Evolutionary conservation across 1,284 basidiomycete species (phyloP).

Genomic region (Meira miltonrushii): DNA sequence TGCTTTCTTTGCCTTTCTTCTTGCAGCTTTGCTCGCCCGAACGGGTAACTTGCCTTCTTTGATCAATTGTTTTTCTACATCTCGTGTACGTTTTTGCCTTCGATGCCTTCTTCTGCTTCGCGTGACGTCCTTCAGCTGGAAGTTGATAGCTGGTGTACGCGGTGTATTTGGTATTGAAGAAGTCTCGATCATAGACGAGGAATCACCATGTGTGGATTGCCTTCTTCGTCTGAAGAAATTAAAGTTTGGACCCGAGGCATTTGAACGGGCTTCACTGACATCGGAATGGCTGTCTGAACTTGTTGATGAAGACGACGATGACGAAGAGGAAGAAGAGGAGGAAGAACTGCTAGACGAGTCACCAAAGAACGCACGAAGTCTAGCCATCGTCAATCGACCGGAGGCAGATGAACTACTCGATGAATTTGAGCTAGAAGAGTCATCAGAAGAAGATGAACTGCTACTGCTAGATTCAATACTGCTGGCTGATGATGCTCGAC

Average conservation of each 20-base stretch:
- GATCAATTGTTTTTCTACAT: slow-evolving; percentile 3
- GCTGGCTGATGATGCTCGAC: slow-evolving; percentile 14
- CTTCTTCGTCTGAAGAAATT: background rate
- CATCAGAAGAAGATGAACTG: slow-evolving; percentile 19
- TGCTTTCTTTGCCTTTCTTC: slow-evolving; percentile 41
- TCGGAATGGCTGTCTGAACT: slow-evolving; percentile 6
- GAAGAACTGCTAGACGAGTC: slow-evolving; percentile 17
- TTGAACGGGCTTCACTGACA: background rate
- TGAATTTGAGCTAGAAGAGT: slow-evolving; percentile 19
- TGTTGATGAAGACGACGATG: slow-evolving; percentile 21
- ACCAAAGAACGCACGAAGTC: slow-evolving; percentile 49
- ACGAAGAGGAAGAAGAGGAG: slow-evolving; percentile 22
- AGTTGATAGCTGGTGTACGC: slow-evolving; percentile 4
- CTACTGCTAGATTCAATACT: slow-evolving; percentile 26
- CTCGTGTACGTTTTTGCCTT: slow-evolving; percentile 1
- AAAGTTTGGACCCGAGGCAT: background rate
- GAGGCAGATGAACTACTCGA: slow-evolving; percentile 29
- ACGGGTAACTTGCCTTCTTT: slow-evolving; percentile 10
- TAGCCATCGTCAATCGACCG: slow-evolving; percentile 33
- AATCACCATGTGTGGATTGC: background rate
- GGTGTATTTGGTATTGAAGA: slow-evolving; percentile 4
- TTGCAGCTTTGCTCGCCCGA: slow-evolving; percentile 39
- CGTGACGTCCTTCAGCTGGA: background rate
- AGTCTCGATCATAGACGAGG: background rate
- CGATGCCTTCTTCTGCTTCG: slow-evolving; percentile 2